Percentiles rank a stretch among this genome's conserved stretches.
Conservation (phyloP, 2,329 filamentous ascomycete species). For the Neofusicoccum umdonicola region DNA sequence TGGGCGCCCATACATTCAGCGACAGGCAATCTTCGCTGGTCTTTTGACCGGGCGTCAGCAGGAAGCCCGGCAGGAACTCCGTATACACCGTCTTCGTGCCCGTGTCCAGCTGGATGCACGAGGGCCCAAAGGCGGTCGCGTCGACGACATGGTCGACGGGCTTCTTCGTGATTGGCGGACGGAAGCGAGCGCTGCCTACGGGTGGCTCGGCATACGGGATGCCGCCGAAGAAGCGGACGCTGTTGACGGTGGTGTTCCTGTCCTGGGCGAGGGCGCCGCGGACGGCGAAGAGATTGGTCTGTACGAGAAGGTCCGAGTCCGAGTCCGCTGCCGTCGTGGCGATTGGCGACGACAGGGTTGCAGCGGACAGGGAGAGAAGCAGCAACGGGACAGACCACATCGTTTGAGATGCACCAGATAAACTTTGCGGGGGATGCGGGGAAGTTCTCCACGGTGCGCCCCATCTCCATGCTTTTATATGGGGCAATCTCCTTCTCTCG, state of each 20-base stretch:
- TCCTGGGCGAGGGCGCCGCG: slow-evolving; percentile 20
- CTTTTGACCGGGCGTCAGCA: slow-evolving; percentile 23
- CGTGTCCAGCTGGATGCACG: slow-evolving; percentile 24
- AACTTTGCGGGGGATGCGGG: too few species aligned
- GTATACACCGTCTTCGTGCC: slow-evolving; percentile 25
- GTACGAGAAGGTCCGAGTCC: slow-evolving; percentile 20
- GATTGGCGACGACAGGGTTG: neutral
- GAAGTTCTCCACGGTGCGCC: too few species aligned
- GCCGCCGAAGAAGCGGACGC: slow-evolving; percentile 20
- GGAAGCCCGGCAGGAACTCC: slow-evolving; percentile 24
- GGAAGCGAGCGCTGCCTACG: slow-evolving; percentile 4
- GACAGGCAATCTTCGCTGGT: slow-evolving; percentile 32
- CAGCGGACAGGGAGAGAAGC: neutral
- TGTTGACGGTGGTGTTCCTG: slow-evolving; percentile 20
- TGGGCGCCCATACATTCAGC: slow-evolving; percentile 33
- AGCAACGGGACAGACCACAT: neutral
- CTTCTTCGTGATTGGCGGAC: slow-evolving; percentile 22
- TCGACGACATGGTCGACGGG: slow-evolving; percentile 21
- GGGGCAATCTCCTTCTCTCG: too few species aligned
- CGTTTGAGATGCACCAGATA: too few species aligned
- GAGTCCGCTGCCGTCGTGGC: too few species aligned
- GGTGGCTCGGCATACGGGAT: slow-evolving; percentile 17
- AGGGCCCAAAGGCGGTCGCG: slow-evolving; percentile 24
- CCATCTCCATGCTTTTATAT: too few species aligned
- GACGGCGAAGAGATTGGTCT: slow-evolving; percentile 24